Evolutionary conservation across 164 flowering plant species (phyloP), one percentile per base, ranked within the genome.

Genomic region (Macadamia tetraphylla): DNA sequence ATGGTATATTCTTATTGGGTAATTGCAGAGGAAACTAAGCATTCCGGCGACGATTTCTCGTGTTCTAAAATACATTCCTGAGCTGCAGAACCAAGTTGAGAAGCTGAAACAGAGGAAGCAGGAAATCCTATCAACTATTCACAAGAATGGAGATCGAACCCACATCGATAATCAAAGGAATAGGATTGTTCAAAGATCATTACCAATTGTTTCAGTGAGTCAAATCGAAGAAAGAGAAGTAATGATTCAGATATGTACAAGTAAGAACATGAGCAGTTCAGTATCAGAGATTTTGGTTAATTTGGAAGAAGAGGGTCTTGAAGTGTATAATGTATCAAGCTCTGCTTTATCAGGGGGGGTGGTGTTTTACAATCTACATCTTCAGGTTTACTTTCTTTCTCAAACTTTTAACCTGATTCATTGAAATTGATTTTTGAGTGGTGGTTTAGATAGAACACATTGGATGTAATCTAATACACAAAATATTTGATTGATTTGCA

Each of bases 31-130:
- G 59, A 87, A 85, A 66, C 56, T 80, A 66, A 89, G 90, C 72
- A 82, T 85, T 68, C 90, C 94, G 6, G 66, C 74, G 2, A 89
- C 88, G 6, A 74, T 89, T 14, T 74, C 90, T 2, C 73, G 72
- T 0, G 85, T 75, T 29, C 58, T 84, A 32, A 84, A 84, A 51
- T 89, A 87, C 81, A 84, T 89, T 56, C 88, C 91, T 0, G 87
- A 85, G 74, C 76, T 85, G 63, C 86, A 86, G 60, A 72, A 77
- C 40, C 80, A 87, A 77, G 83, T 87, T 35, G 84, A 81, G 66
- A 74, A 65, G 42, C 15, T 44, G 23, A 23, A 23, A 11, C 48
- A 73, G 49, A 79, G 70, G 72, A 86, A 84, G 55, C 81, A 84
- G 67, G 81, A 81, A 67, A 71, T 84, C 11, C 49, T 77, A 14